phyloP scores from a whole-genome alignment of 2,329 filamentous ascomycete species.

The Fusarium mexicanum region DNA sequence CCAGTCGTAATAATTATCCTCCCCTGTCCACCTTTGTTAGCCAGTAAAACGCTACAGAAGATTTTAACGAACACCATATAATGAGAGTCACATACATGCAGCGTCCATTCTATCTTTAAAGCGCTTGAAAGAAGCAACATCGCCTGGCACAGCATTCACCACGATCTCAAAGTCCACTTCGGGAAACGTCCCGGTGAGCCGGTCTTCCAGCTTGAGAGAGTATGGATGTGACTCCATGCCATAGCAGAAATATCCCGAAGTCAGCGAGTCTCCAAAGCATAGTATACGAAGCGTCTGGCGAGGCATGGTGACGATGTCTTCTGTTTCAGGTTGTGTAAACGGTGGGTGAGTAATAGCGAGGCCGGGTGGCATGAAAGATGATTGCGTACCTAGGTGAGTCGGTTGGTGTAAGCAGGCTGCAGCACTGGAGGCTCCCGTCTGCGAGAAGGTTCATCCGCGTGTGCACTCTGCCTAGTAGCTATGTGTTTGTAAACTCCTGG shows the following conservation, averaged over 20 bases:
- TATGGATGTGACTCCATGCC: slow-evolving; percentile 64
- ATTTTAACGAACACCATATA: background rate
- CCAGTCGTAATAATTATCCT: slow-evolving; percentile 62
- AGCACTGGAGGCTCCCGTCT: background rate
- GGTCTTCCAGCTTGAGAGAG: slow-evolving; percentile 56
- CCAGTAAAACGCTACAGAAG: no score
- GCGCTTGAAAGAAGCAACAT: slow-evolving; percentile 53
- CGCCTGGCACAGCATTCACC: slow-evolving; percentile 62
- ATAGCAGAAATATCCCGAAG: slow-evolving; percentile 60
- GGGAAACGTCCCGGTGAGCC: slow-evolving; percentile 58
- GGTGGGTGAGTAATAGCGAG: background rate
- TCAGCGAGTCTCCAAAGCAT: slow-evolving; percentile 73
- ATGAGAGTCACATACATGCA: slow-evolving; percentile 46
- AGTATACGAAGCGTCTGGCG: slow-evolving; percentile 61
- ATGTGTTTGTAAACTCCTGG: background rate
- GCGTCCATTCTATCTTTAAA: slow-evolving; percentile 47
- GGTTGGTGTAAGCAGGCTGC: slow-evolving; percentile 22
- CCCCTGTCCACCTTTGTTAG: slow-evolving; percentile 28
- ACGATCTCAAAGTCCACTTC: slow-evolving; percentile 55
- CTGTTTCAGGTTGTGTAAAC: background rate
- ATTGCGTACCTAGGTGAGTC: slow-evolving; percentile 8
- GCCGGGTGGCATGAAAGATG: slow-evolving; percentile 1
- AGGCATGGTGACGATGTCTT: slow-evolving; percentile 35
- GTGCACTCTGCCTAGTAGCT: background rate
- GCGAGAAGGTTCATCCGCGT: background rate